Evolutionary conservation across 73 alveolate genomes (phyloP).

Genomic region (Paramecium sexaurelia): DNA sequence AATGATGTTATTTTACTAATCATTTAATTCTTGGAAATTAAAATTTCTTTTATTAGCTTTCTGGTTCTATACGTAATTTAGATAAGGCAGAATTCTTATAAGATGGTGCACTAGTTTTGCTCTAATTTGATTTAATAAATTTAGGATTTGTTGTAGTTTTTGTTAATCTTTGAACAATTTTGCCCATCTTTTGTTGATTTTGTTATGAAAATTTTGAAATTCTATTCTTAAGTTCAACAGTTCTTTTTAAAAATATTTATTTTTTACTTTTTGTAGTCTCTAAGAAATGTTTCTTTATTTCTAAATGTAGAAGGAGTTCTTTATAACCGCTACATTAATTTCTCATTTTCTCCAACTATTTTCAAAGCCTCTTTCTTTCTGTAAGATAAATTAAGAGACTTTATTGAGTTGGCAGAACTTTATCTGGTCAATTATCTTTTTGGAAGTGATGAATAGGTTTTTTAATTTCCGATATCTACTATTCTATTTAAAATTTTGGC

Average conservation of each 20-base stretch:
- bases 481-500: slow-evolving; percentile 23
- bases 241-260: not conserved
- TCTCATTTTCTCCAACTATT: slow-evolving; percentile 38
- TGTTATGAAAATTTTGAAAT: not conserved
- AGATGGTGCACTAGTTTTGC: not conserved
- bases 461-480: slow-evolving; percentile 41
- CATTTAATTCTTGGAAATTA: slow-evolving; percentile 55
- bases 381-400: slow-evolving; percentile 31
- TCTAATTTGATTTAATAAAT: not conserved
- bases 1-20: not conserved
- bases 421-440: slow-evolving; percentile 23
- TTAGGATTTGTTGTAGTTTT: not conserved
- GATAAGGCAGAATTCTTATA: slow-evolving; percentile 14
- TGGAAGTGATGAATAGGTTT: not conserved
- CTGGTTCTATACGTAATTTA: slow-evolving; percentile 28
- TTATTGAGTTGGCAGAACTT: slow-evolving; percentile 39
- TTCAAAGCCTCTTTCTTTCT: slow-evolving; percentile 41
- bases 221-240: slow-evolving; percentile 9
- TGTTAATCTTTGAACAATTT: slow-evolving; percentile 9
- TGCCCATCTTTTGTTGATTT: slow-evolving; percentile 18
- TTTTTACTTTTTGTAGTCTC: slow-evolving; percentile 10
- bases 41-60: not conserved
- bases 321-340: slow-evolving; percentile 43
- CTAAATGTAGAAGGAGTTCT: slow-evolving; percentile 58
- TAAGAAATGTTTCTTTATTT: slow-evolving; percentile 12